These are phyloP conservation scores for Iberis pinnata DNA, from an alignment of 345 rosid genomes.

Conservation along the genomic window DNA sequence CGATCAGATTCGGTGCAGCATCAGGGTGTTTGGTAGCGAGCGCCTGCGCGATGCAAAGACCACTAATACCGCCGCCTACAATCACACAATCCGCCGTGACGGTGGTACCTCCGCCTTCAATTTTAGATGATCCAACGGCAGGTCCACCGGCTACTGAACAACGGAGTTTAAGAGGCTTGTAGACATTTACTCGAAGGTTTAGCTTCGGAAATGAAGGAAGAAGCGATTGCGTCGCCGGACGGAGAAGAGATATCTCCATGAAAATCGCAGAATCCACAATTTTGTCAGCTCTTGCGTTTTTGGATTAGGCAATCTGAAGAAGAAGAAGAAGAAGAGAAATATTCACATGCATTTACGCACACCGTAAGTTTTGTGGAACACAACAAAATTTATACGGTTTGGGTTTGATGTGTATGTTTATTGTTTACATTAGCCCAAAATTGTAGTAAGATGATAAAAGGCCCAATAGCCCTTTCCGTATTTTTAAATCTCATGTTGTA, in stretches of 20 bases:
- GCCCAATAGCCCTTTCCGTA: no score
- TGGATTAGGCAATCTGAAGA: conserved; percentile 27
- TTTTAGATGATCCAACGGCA: conserved; percentile 39
- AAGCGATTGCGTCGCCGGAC: conserved; percentile 34
- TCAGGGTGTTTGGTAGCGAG: conserved; percentile 66
- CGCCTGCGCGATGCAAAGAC: conserved; percentile 90
- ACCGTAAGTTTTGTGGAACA: conserved; percentile 20
- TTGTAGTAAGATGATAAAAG: no score
- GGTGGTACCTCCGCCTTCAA: conserved; percentile 27
- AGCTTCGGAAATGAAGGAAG: conserved; percentile 29
- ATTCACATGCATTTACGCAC: conserved; percentile 10
- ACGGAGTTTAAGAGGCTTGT: conserved; percentile 40
- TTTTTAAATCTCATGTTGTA: no score
- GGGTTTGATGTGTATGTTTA: no score
- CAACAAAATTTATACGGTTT: not conserved
- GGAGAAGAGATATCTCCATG: conserved; percentile 41
- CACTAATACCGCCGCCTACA: conserved; percentile 87
- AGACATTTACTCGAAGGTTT: conserved; percentile 9
- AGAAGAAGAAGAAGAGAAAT: conserved; percentile 5
- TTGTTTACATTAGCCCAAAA: not conserved
- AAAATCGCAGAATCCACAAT: conserved; percentile 31
- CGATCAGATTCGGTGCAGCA: conserved; percentile 58
- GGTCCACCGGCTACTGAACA: conserved; percentile 70
- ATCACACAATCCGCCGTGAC: conserved; percentile 62
- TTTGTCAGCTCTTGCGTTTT: conserved; percentile 18